Conservation (phyloP, 441 rosid species). For the Arabidopsis hybrid region DNA sequence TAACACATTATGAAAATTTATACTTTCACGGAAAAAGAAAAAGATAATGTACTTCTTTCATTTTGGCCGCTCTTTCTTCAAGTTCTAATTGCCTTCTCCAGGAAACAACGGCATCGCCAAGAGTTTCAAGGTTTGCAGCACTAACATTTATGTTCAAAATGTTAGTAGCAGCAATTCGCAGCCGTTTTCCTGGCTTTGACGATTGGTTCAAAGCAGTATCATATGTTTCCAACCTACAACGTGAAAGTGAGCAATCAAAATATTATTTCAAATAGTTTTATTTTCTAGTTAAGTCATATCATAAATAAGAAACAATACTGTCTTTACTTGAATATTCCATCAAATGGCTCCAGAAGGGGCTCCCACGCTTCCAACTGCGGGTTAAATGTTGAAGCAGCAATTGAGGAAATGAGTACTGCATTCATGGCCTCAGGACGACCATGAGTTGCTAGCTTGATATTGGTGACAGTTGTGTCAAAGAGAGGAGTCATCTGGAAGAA, state of each 20-base stretch:
- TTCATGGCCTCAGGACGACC: conserved; percentile 97
- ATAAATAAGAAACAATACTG: conserved; percentile 31
- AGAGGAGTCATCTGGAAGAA: conserved; percentile 90
- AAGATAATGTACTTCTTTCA: conserved; percentile 66
- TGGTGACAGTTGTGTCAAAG: conserved; percentile 87
- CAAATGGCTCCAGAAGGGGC: conserved; percentile 98
- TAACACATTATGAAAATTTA: conserved; percentile 20
- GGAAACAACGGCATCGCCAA: conserved; percentile 78
- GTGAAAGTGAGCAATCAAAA: conserved; percentile 27
- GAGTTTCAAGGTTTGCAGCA: conserved; percentile 90
- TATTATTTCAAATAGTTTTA: conserved; percentile 32
- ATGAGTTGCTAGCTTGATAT: conserved; percentile 97
- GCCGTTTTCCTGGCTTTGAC: conserved; percentile 79
- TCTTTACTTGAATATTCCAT: conserved; percentile 97
- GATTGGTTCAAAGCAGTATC: conserved; percentile 66
- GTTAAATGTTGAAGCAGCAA: conserved; percentile 97
- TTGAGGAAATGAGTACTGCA: conserved; percentile 93
- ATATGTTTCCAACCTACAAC: conserved; percentile 92
- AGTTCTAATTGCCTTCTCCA: conserved; percentile 96
- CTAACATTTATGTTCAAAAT: conserved; percentile 86
- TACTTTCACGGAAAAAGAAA: conserved; percentile 10
- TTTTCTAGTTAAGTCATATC: conserved; percentile 7
- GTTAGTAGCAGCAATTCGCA: conserved; percentile 87
- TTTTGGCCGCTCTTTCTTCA: conserved; percentile 82
- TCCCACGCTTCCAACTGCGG: conserved; percentile 99